Conservation (phyloP, 371 early-diverging fungal species). For the Lichtheimia ramosa region DNA sequence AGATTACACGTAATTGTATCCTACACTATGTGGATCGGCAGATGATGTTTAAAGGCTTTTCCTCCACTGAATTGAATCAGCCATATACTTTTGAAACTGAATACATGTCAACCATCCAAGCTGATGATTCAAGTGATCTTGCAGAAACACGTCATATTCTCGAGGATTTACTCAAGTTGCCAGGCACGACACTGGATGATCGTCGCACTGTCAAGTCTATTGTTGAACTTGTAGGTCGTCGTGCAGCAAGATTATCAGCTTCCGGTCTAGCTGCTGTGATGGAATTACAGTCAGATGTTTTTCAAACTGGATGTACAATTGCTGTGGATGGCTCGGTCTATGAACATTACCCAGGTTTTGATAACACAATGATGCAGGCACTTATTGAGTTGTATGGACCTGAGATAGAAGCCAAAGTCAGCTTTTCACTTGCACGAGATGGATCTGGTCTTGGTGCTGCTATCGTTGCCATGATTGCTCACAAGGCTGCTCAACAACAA, state of each 20-base stretch:
- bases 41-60: conserved; percentile 73
- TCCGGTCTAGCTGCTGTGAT: conserved; percentile 88
- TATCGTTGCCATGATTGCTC: conserved; percentile 71
- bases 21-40: conserved; percentile 78
- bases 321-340: conserved; percentile 87
- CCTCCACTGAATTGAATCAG: conserved; percentile 65
- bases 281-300: conserved; percentile 47
- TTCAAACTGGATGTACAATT: conserved; percentile 4
- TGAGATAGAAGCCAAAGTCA: conserved; percentile 40
- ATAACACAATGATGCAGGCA: conserved; percentile 72
- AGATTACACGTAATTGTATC: conserved; percentile 78
- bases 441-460: conserved; percentile 82
- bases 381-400: conserved; percentile 72
- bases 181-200: conserved; percentile 72
- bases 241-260: conserved; percentile 87
- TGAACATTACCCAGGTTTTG: conserved; percentile 83
- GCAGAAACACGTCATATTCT: conserved; percentile 71
- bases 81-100: conserved; percentile 84
- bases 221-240: conserved; percentile 78
- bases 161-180: conserved; percentile 71
- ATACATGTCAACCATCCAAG: conserved; percentile 86
- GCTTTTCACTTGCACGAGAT: conserved; percentile 40
- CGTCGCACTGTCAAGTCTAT: conserved; percentile 79
- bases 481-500: conserved; percentile 11
- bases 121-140: conserved; percentile 72